phyloP scores from a whole-genome alignment of 2,329 filamentous ascomycete genomes.

The Xylariaceae sp. region DNA sequence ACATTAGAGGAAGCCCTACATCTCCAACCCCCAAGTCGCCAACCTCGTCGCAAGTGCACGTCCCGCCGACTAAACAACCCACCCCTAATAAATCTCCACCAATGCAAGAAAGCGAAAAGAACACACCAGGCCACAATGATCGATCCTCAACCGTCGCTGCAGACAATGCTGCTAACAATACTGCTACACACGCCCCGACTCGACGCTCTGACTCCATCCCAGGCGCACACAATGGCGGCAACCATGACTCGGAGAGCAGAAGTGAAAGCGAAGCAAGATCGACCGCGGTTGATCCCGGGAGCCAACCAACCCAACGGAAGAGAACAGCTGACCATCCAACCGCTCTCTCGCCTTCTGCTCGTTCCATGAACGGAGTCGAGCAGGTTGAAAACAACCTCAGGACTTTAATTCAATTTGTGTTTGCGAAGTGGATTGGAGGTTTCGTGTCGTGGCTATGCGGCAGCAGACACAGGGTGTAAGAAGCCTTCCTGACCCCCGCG shows the following conservation, averaged over 20 bases:
- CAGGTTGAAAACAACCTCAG: constrained; percentile 35
- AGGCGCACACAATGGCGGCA: constrained; percentile 3
- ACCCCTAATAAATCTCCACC: neutral
- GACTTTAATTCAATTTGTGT: constrained; percentile 39
- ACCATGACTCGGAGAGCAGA: constrained; percentile 4
- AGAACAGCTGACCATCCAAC: constrained; percentile 17
- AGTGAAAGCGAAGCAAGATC: constrained; percentile 8
- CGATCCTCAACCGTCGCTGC: neutral
- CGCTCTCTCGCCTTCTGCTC: constrained; percentile 13
- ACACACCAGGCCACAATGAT: neutral
- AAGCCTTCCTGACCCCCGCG: constrained; percentile 1
- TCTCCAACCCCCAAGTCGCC: neutral
- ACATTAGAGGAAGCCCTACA: neutral
- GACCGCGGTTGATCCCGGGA: constrained; percentile 11
- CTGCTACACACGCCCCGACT: neutral
- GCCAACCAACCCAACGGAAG: constrained; percentile 18
- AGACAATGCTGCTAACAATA: constrained; percentile 3
- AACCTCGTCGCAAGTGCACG: neutral
- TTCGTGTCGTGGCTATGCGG: constrained; percentile 39
- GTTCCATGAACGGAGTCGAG: constrained; percentile 5
- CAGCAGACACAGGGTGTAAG: constrained; percentile 38
- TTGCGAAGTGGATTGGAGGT: constrained; percentile 45
- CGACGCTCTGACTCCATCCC: neutral
- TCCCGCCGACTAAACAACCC: neutral
- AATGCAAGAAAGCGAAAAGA: neutral